phyloP scores from a whole-genome alignment of 495 filamentous ascomycete species.

The Xylaria sp. region DNA sequence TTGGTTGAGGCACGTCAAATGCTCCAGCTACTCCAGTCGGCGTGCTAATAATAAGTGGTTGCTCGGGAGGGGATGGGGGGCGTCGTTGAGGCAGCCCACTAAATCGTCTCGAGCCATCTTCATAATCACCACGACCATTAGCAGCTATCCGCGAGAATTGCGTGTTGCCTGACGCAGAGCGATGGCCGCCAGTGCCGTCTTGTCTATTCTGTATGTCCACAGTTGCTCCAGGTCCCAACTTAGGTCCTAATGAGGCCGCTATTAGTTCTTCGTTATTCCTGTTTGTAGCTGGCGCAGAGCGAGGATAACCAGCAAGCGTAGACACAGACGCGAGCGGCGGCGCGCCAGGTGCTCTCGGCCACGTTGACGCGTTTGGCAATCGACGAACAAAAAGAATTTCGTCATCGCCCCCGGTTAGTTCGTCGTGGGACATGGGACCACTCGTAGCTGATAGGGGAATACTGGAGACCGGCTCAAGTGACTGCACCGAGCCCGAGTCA shows the following conservation, averaged over 20 bases:
- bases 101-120: slow-evolving; percentile 29
- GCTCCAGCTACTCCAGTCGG: slow-evolving; percentile 53
- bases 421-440: slow-evolving; percentile 30
- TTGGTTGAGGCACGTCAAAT: slow-evolving; percentile 46
- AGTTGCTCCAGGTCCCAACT: slow-evolving; percentile 41
- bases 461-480: slow-evolving; percentile 36
- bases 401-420: slow-evolving; percentile 21
- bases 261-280: slow-evolving; percentile 39
- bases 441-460: slow-evolving; percentile 31
- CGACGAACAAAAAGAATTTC: slow-evolving; percentile 37
- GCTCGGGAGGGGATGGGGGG: slow-evolving; percentile 40
- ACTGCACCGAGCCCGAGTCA: slow-evolving; percentile 29
- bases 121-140: slow-evolving; percentile 29
- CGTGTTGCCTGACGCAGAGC: slow-evolving; percentile 43
- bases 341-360: slow-evolving; percentile 47
- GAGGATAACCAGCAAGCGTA: slow-evolving; percentile 45
- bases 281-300: slow-evolving; percentile 48
- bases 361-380: slow-evolving; percentile 52
- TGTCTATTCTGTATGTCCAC: slow-evolving; percentile 36
- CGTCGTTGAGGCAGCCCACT: slow-evolving; percentile 36
- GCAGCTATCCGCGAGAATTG: slow-evolving; percentile 43
- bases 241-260: slow-evolving; percentile 41
- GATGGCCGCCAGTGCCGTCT: slow-evolving; percentile 29
- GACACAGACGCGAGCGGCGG: slow-evolving; percentile 26
- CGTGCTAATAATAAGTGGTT: slow-evolving; percentile 58